phyloP scores from a whole-genome alignment of 2,329 filamentous ascomycete species.

The Alternaria burnsii region DNA sequence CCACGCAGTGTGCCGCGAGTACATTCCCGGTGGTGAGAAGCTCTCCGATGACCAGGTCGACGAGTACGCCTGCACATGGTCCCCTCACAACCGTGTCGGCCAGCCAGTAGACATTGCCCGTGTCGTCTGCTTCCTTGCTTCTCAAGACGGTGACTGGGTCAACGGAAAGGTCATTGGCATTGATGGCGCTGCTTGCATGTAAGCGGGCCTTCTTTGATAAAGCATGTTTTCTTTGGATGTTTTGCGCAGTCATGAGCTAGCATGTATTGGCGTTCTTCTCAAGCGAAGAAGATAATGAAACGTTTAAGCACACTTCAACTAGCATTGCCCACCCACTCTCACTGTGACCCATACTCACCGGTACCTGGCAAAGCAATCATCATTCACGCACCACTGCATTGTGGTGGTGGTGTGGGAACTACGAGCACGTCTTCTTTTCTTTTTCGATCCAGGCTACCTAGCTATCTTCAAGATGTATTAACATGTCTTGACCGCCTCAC shows the following conservation, averaged over 20 bases:
- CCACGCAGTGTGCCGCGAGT: constrained; percentile 70
- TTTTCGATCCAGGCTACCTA: not conserved
- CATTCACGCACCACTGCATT: not conserved
- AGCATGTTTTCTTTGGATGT: constrained; percentile 7
- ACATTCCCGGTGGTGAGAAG: constrained; percentile 66
- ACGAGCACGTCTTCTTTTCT: not conserved
- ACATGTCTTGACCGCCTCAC: constrained; percentile 1
- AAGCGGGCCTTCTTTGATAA: constrained; percentile 23
- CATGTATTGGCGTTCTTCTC: constrained; percentile 18
- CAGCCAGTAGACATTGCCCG: constrained; percentile 74
- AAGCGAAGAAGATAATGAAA: constrained; percentile 13
- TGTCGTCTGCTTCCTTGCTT: constrained; percentile 67
- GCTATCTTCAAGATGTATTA: not conserved
- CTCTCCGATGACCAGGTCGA: constrained; percentile 67
- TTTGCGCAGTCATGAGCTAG: constrained; percentile 12
- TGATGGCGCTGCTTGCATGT: constrained; percentile 55
- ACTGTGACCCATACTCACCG: not conserved
- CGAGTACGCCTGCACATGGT: constrained; percentile 71
- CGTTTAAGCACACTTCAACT: not conserved
- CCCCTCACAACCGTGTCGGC: constrained; percentile 70
- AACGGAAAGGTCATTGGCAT: constrained; percentile 64
- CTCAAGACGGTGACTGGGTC: constrained; percentile 66
- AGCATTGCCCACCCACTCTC: not conserved
- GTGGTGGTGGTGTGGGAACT: constrained; percentile 5
- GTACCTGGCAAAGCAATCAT: constrained; percentile 1